Evolutionary conservation across 2,329 filamentous ascomycete genomes (phyloP).

Genomic region (Exophiala aquamarina): DNA sequence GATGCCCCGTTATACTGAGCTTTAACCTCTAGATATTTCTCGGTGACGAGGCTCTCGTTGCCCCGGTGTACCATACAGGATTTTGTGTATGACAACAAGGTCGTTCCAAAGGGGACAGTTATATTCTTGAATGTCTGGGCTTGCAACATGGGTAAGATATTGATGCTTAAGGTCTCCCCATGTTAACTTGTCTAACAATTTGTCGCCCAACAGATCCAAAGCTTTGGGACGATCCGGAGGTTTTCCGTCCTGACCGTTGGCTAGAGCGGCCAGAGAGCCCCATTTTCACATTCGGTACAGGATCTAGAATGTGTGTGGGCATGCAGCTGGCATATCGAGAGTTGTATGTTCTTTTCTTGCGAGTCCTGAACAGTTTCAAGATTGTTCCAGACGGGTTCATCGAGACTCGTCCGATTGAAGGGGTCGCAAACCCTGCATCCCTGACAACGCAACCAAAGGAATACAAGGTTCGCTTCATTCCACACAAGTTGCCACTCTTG

Average conservation of each 20-base stretch:
- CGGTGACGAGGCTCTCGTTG: constrained; percentile 61
- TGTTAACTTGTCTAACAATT: background rate
- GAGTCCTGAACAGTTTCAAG: constrained; percentile 61
- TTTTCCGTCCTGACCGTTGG: constrained; percentile 63
- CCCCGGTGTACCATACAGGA: constrained; percentile 62
- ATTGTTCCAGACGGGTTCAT: constrained; percentile 48
- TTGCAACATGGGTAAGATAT: constrained; percentile 57
- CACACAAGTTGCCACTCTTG: constrained; percentile 48
- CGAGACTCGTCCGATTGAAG: constrained; percentile 56
- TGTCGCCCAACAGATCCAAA: constrained; percentile 52
- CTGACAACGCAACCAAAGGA: constrained; percentile 60
- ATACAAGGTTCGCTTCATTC: constrained; percentile 60
- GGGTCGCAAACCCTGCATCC: constrained; percentile 61
- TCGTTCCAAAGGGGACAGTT: constrained; percentile 62
- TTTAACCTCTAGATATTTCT: constrained; percentile 49
- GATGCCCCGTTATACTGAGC: no score
- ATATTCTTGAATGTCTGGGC: constrained; percentile 67
- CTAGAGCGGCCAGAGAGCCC: constrained; percentile 62
- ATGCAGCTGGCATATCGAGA: constrained; percentile 63
- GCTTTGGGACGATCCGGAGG: constrained; percentile 57
- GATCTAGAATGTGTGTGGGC: constrained; percentile 67
- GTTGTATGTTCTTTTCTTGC: constrained; percentile 63
- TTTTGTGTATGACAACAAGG: constrained; percentile 55
- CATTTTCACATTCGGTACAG: constrained; percentile 64
- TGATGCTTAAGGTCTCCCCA: background rate